A percentile compares a stretch with the other conserved stretches of the same genome.
Evolutionary conservation across 371 early-diverging fungal species (phyloP).

Genomic region (Syncephalis fuscata): DNA sequence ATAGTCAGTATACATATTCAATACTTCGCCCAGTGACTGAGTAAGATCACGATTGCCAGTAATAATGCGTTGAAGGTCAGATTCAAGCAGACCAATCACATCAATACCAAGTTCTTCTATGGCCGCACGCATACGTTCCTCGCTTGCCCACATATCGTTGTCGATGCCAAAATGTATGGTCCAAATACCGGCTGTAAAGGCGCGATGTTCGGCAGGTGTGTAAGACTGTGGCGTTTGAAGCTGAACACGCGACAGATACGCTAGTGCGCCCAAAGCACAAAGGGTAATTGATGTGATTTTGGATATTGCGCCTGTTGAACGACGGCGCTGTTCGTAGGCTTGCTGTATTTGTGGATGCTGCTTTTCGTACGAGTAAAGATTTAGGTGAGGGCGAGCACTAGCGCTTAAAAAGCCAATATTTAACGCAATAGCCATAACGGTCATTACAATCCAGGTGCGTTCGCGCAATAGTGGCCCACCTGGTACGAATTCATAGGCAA

Average conservation of each 20-base stretch:
- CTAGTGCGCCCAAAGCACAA: conserved; percentile 2
- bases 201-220: conserved; percentile 33
- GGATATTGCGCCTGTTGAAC: too few species aligned
- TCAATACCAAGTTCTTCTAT: conserved; percentile 62
- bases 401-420: too few species aligned
- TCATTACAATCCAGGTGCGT: conserved; percentile 47
- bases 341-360: too few species aligned
- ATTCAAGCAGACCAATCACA: conserved; percentile 70
- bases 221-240: conserved; percentile 30
- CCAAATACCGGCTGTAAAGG: conserved; percentile 72
- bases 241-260: conserved; percentile 10
- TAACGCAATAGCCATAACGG: conserved; percentile 9
- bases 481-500: conserved; percentile 74
- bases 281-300: too few species aligned
- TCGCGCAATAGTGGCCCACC: conserved; percentile 57
- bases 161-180: conserved; percentile 76
- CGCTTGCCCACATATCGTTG: conserved; percentile 70
- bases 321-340: too few species aligned
- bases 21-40: conserved; percentile 59
- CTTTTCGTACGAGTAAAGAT: too few species aligned
- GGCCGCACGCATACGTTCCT: conserved; percentile 49
- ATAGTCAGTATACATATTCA: conserved; percentile 63
- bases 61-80: conserved; percentile 63
- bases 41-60: conserved; percentile 79
- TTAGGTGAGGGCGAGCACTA: too few species aligned